Percentiles rank a stretch among this genome's conserved stretches.
phyloP scores from a whole-genome alignment of 2,329 filamentous ascomycete genomes.

The Pseudogymnoascus sp. region DNA sequence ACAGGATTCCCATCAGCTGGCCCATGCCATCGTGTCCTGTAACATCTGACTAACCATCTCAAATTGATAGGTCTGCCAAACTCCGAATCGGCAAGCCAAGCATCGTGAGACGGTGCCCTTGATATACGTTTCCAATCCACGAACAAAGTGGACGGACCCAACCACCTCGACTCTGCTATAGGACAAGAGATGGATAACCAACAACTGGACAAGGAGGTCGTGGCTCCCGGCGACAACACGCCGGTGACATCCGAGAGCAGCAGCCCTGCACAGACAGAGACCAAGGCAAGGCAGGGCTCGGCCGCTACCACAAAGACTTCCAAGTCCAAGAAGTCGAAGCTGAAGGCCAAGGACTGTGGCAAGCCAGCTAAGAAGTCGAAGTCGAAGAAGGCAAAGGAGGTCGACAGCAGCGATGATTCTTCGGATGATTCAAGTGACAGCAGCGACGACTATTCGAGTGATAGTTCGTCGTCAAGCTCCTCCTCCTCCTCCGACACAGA shows the following conservation, averaged over 20 bases:
- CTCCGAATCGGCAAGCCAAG: not conserved
- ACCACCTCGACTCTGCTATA: not conserved
- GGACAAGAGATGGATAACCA: conserved; percentile 2
- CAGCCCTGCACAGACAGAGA: conserved; percentile 18
- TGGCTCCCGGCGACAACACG: conserved; percentile 19
- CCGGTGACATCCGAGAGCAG: conserved; percentile 16
- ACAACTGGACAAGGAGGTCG: conserved; percentile 14
- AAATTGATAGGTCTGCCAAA: conserved; percentile 1
- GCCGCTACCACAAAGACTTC: conserved; percentile 16
- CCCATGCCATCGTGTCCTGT: not conserved
- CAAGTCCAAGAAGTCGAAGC: conserved; percentile 18
- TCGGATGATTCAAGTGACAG: conserved; percentile 14
- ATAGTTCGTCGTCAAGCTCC: conserved; percentile 13
- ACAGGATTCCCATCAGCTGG: conserved; percentile 2
- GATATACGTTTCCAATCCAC: not conserved
- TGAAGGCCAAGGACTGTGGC: conserved; percentile 16
- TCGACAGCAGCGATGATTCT: conserved; percentile 17
- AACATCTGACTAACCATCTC: conserved; percentile 1
- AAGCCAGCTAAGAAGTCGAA: conserved; percentile 15
- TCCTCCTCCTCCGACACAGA: conserved; percentile 14
- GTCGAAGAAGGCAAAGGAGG: conserved; percentile 19
- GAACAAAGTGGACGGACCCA: not conserved
- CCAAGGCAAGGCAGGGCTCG: conserved; percentile 17
- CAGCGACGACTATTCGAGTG: conserved; percentile 7
- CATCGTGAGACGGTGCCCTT: not conserved